These are phyloP conservation scores for Globisporangium emineosum DNA, from an alignment of 352 stramenopile species.

Conservation along the genomic window DNA sequence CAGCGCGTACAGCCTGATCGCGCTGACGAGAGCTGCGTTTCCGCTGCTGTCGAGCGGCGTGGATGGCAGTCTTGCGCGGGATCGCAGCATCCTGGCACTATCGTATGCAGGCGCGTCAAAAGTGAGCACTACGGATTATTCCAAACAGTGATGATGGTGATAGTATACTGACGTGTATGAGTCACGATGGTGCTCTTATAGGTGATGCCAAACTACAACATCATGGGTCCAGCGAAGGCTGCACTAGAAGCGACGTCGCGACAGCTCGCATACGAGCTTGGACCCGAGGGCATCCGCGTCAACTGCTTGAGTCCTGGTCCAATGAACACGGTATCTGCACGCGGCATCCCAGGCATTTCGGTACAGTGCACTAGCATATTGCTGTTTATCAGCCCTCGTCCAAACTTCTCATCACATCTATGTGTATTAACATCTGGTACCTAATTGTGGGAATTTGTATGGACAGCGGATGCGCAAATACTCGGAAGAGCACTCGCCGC, in stretches of 20 bases:
- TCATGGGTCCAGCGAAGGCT: conserved; percentile 92
- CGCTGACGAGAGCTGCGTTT: conserved; percentile 61
- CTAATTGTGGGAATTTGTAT: background rate
- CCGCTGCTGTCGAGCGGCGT: conserved; percentile 39
- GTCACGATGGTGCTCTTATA: conserved; percentile 10
- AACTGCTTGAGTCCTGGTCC: conserved; percentile 90
- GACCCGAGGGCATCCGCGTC: conserved; percentile 74
- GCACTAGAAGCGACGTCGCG: conserved; percentile 82
- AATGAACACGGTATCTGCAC: conserved; percentile 88
- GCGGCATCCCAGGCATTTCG: conserved; percentile 88
- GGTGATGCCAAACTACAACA: conserved; percentile 89
- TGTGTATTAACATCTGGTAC: background rate
- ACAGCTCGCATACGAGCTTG: conserved; percentile 82
- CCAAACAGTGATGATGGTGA: background rate
- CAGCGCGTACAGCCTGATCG: conserved; percentile 90
- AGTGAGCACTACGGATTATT: conserved; percentile 18
- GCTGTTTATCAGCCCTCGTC: too few species aligned
- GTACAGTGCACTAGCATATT: conserved; percentile 23
- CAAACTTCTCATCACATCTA: background rate
- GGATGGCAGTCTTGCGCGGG: conserved; percentile 12
- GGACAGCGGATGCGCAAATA: conserved; percentile 78
- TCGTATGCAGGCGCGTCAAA: conserved; percentile 84
- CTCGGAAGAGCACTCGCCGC: conserved; percentile 52
- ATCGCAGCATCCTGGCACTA: conserved; percentile 82
- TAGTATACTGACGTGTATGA: background rate